A percentile compares a stretch with the other conserved stretches of the same genome.
Evolutionary conservation across 352 stramenopile species (phyloP).

Genomic region (Globisporangium abappressorium): DNA sequence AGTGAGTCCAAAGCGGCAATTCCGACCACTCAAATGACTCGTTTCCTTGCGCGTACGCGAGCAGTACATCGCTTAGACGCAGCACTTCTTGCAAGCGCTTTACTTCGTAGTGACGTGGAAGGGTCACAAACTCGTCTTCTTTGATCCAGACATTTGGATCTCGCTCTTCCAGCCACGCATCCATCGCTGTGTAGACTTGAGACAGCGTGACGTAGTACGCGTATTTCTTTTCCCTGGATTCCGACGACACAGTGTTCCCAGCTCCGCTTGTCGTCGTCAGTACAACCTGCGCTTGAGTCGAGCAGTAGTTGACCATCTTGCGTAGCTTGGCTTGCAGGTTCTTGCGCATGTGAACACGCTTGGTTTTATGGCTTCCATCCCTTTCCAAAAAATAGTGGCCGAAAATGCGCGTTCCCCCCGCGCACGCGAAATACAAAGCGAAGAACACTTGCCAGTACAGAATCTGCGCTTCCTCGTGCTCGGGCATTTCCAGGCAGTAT

Average conservation of each 20-base stretch:
- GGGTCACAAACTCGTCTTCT: constrained; percentile 59
- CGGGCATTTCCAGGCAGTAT: constrained; percentile 56
- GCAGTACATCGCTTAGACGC: constrained; percentile 54
- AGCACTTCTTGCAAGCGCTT: constrained; percentile 68
- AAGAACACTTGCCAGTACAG: constrained; percentile 78
- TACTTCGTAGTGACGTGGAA: constrained; percentile 77
- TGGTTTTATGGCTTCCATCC: constrained; percentile 25
- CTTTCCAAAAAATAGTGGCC: constrained; percentile 65
- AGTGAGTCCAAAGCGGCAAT: constrained; percentile 58
- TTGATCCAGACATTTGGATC: constrained; percentile 80
- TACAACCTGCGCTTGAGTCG: constrained; percentile 58
- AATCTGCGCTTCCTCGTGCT: constrained; percentile 46
- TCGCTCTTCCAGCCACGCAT: constrained; percentile 80
- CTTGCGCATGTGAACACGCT: constrained; percentile 45
- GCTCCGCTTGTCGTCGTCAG: constrained; percentile 35
- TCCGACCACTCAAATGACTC: constrained; percentile 42
- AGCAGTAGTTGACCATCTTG: constrained; percentile 58
- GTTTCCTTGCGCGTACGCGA: constrained; percentile 30
- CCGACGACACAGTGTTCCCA: constrained; percentile 7
- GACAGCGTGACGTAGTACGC: constrained; percentile 54
- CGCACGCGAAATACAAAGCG: constrained; percentile 62
- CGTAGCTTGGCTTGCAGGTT: constrained; percentile 55
- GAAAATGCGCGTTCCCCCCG: constrained; percentile 46
- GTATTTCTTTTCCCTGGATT: constrained; percentile 51
- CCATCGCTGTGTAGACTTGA: constrained; percentile 80